Conservation (phyloP, 2,329 filamentous ascomycete genomes). For the Neophaeococcomyces aloes region DNA sequence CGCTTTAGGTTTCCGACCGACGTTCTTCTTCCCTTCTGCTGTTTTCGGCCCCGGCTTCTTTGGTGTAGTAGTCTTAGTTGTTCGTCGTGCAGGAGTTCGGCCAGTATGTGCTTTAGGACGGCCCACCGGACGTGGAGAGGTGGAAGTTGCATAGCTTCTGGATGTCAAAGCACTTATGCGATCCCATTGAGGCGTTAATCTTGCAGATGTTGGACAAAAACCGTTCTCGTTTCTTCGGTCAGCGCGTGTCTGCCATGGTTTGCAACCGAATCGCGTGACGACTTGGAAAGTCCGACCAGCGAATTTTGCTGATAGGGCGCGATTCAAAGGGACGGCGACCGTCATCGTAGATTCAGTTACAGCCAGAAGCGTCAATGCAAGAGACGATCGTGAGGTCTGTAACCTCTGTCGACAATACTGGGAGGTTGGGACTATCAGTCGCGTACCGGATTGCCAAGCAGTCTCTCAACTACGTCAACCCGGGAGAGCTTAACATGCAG, state of each 20-base stretch:
- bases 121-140: conserved; percentile 21
- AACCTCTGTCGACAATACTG: background rate
- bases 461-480: too few species aligned
- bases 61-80: conserved; percentile 12
- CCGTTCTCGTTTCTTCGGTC: conserved; percentile 11
- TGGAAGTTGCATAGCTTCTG: conserved; percentile 25
- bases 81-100: conserved; percentile 22
- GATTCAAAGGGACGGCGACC: conserved; percentile 12
- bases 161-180: conserved; percentile 11
- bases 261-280: conserved; percentile 19
- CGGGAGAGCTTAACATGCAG: background rate
- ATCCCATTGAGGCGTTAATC: background rate
- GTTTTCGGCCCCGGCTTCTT: conserved; percentile 14
- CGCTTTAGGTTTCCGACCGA: conserved; percentile 19
- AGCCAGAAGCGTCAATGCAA: background rate
- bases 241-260: conserved; percentile 18
- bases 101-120: conserved; percentile 26
- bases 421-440: background rate
- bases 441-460: too few species aligned
- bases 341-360: conserved; percentile 13
- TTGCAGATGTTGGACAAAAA: conserved; percentile 10
- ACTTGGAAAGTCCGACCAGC: conserved; percentile 12
- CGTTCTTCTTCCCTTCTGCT: conserved; percentile 18
- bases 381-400: background rate
- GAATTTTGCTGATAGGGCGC: conserved; percentile 16